These are phyloP conservation scores for Ganoderma boninense DNA, from an alignment of 1,284 basidiomycete species.

Conservation along the genomic window DNA sequence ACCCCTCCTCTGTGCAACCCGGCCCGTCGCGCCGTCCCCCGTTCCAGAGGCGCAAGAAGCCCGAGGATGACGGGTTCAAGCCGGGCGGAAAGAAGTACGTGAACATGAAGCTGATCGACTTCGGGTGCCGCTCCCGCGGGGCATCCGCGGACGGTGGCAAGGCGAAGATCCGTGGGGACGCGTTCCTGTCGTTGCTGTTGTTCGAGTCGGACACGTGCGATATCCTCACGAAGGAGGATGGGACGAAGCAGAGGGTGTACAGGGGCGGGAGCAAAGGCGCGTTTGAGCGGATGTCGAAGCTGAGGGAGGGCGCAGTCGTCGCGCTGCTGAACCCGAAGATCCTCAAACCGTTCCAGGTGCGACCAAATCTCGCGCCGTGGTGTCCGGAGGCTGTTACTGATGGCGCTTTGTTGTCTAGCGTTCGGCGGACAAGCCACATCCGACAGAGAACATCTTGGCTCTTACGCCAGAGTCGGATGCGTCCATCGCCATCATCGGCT, in stretches of 20 bases:
- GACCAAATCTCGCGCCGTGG: background rate
- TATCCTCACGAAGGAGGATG: constrained; percentile 54
- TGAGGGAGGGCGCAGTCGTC: constrained; percentile 89
- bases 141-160: constrained; percentile 63
- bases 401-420: constrained; percentile 43
- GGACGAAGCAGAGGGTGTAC: constrained; percentile 70
- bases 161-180: constrained; percentile 78
- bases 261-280: constrained; percentile 92
- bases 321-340: constrained; percentile 91
- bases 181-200: constrained; percentile 82
- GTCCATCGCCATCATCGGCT: constrained; percentile 86
- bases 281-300: constrained; percentile 87
- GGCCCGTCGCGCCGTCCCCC: constrained; percentile 33
- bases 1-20: constrained; percentile 23
- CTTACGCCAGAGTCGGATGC: constrained; percentile 86
- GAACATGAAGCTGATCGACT: constrained; percentile 87
- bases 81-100: constrained; percentile 82
- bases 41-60: constrained; percentile 47
- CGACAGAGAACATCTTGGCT: constrained; percentile 83
- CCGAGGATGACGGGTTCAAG: constrained; percentile 49
- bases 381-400: background rate
- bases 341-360: constrained; percentile 84
- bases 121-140: constrained; percentile 63
- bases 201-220: constrained; percentile 87
- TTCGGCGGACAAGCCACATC: constrained; percentile 70